Conservation (phyloP, 805 yeast genomes). For the Wickerhamomyces sydowiorum region DNA sequence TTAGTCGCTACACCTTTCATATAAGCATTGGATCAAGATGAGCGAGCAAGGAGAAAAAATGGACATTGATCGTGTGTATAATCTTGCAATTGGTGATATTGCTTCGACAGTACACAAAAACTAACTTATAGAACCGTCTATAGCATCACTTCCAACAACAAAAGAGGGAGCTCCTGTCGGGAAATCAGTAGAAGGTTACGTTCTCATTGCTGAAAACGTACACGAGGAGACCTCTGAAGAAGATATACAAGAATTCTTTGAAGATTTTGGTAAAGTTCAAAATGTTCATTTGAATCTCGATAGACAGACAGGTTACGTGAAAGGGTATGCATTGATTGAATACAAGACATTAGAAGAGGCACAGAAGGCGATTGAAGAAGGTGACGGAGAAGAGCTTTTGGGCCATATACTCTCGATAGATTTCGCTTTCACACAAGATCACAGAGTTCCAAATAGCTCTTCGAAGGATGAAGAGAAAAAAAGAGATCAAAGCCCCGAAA, state of each 20-base stretch:
- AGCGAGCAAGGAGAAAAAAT: neutral
- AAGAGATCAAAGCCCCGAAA: conserved; percentile 1
- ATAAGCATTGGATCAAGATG: neutral
- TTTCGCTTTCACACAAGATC: conserved; percentile 32
- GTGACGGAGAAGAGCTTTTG: conserved; percentile 26
- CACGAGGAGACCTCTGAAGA: conserved; percentile 43
- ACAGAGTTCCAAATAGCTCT: neutral
- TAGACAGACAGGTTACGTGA: conserved; percentile 31
- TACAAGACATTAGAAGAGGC: conserved; percentile 29
- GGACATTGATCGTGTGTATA: neutral
- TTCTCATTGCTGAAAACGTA: conserved; percentile 31
- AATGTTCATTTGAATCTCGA: conserved; percentile 36
- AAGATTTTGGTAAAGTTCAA: conserved; percentile 34
- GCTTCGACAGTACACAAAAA: no score
- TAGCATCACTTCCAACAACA: conserved; percentile 2
- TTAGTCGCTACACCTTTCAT: neutral
- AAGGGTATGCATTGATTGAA: conserved; percentile 37
- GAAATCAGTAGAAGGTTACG: conserved; percentile 33
- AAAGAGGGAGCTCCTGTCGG: conserved; percentile 8
- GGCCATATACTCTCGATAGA: conserved; percentile 29
- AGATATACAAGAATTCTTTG: conserved; percentile 33
- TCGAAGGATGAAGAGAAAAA: neutral
- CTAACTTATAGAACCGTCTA: neutral
- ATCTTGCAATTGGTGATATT: no score
- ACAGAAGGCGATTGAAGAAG: conserved; percentile 24